Evolutionary conservation across 1,284 basidiomycete species (phyloP).

Genomic region (Heterobasidion irregulare): DNA sequence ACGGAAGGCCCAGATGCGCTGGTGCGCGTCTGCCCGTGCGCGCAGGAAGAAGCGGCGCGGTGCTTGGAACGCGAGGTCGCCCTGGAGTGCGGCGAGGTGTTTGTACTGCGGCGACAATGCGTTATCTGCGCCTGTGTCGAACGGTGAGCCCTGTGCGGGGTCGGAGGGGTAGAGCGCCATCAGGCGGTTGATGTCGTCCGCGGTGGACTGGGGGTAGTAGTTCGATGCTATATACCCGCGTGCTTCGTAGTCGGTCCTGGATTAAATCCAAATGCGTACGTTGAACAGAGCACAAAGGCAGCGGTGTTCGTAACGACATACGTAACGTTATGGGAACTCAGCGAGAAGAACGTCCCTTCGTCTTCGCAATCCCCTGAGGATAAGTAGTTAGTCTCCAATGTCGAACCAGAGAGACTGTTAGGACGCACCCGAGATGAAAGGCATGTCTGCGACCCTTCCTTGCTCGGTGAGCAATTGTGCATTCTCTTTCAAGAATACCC

Average conservation of each 20-base stretch:
- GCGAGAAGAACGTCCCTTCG: background rate
- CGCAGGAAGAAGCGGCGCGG: slow-evolving; percentile 22
- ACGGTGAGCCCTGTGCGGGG: slow-evolving; percentile 22
- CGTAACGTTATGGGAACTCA: slow-evolving; percentile 32
- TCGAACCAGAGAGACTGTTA: too few relatives aligned
- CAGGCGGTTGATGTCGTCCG: slow-evolving; percentile 14
- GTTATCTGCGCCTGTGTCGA: slow-evolving; percentile 23
- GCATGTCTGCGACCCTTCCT: slow-evolving; percentile 17
- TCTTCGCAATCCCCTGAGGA: slow-evolving; percentile 29
- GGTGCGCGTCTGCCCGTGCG: background rate
- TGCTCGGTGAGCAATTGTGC: slow-evolving; percentile 15
- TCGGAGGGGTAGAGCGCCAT: slow-evolving; percentile 18
- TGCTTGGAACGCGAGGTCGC: slow-evolving; percentile 24
- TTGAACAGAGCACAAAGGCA: background rate
- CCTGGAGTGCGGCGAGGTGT: slow-evolving; percentile 23
- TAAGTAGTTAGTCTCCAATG: background rate
- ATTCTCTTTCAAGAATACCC: slow-evolving; percentile 18
- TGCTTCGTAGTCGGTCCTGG: slow-evolving; percentile 7
- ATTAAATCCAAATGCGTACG: background rate
- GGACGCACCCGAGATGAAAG: slow-evolving; percentile 18
- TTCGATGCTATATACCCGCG: slow-evolving; percentile 9
- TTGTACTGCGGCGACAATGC: slow-evolving; percentile 26
- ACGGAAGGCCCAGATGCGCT: background rate
- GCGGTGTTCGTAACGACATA: slow-evolving; percentile 10
- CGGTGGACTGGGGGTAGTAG: slow-evolving; percentile 12